Percentiles rank a stretch among this genome's conserved stretches.
These are phyloP conservation scores for Evernia prunastri DNA, from an alignment of 495 filamentous ascomycete species.

Conservation along the genomic window DNA sequence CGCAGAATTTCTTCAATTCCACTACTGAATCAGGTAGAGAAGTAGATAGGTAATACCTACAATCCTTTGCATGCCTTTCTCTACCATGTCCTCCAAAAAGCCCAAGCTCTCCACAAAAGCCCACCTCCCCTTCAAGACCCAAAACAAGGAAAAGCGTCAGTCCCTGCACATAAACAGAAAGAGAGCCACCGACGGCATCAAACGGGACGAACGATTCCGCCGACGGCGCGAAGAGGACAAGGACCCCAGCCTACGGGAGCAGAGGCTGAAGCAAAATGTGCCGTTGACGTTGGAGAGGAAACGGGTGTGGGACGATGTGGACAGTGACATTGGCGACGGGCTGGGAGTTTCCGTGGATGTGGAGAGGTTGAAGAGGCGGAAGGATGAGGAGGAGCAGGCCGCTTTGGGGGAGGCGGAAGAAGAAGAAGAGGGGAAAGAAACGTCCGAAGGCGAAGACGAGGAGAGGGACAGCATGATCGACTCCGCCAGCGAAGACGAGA, in stretches of 20 bases:
- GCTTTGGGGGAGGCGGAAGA: conserved; percentile 36
- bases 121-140: conserved; percentile 33
- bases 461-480: conserved; percentile 30
- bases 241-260: conserved; percentile 66
- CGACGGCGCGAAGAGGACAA: conserved; percentile 78
- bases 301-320: conserved; percentile 88
- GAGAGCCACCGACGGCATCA: conserved; percentile 59
- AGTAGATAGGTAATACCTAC: not conserved
- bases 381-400: conserved; percentile 56
- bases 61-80: not conserved
- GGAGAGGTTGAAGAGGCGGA: conserved; percentile 64
- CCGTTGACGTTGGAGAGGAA: conserved; percentile 83
- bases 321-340: conserved; percentile 53
- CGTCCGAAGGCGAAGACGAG: conserved; percentile 10
- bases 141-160: conserved; percentile 73
- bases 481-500: conserved; percentile 35
- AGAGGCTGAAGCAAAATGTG: conserved; percentile 68
- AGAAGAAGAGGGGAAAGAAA: conserved; percentile 16
- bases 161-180: conserved; percentile 72
- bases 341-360: conserved; percentile 67
- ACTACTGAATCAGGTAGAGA: too few relatives aligned
- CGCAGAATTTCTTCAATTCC: not conserved
- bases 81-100: conserved; percentile 37
- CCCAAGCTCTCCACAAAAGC: conserved; percentile 35
- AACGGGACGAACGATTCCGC: conserved; percentile 68